phyloP scores from a whole-genome alignment of 139 green algal genomes.

The Chlorella sp. region DNA sequence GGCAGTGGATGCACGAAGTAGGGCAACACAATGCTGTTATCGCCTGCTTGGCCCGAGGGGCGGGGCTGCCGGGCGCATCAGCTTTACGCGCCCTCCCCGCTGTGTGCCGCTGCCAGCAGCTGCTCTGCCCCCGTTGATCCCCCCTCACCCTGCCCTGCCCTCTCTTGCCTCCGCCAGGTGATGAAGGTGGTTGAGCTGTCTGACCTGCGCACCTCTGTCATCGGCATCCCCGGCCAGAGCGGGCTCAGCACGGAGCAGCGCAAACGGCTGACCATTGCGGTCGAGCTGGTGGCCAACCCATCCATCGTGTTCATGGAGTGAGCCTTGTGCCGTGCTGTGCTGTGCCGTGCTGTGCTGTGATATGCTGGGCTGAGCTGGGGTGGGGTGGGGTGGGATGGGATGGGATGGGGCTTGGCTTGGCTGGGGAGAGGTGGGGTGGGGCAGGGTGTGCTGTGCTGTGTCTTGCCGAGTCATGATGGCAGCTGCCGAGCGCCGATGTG shows the following conservation, averaged over 20 bases:
- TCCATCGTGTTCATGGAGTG: conserved; percentile 58
- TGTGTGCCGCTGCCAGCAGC: too few relatives aligned
- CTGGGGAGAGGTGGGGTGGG: background rate
- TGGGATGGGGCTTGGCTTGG: background rate
- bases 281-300: conserved; percentile 84
- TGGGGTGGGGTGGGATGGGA: background rate
- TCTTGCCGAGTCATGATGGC: too few relatives aligned
- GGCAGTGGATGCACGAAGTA: too few relatives aligned
- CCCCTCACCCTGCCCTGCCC: too few relatives aligned
- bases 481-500: background rate
- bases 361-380: background rate
- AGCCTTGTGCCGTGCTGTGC: background rate
- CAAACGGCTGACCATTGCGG: conserved; percentile 77
- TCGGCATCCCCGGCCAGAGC: conserved; percentile 19
- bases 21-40: too few relatives aligned
- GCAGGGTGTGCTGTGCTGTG: too few relatives aligned
- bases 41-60: too few relatives aligned
- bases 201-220: background rate
- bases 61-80: too few relatives aligned
- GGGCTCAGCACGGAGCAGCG: conserved; percentile 69
- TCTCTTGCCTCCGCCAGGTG: too few relatives aligned
- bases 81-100: too few relatives aligned
- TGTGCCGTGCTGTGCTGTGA: background rate
- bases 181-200: conserved; percentile 25
- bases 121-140: too few relatives aligned